phyloP scores from a whole-genome alignment of 352 stramenopile species.

The Pythium rhizo-oryzae region DNA sequence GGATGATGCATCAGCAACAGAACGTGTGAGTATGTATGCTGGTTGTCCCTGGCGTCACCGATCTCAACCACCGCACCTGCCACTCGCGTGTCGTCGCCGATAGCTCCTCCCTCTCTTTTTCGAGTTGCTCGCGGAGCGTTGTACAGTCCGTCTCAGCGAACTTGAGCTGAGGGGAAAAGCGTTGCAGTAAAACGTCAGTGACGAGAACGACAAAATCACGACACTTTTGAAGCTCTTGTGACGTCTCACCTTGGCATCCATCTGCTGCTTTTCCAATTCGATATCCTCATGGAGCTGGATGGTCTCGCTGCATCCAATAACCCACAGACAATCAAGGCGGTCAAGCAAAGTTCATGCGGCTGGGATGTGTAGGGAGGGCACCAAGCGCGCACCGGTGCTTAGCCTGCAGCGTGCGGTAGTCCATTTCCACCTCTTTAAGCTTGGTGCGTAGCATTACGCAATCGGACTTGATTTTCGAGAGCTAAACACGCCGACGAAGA shows the following conservation, averaged over 20 bases:
- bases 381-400: slow-evolving; percentile 55
- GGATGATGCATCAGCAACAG: background rate
- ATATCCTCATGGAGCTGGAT: slow-evolving; percentile 76
- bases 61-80: slow-evolving; percentile 35
- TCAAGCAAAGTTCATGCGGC: slow-evolving; percentile 2
- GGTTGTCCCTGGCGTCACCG: background rate
- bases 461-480: slow-evolving; percentile 71
- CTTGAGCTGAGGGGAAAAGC: slow-evolving; percentile 44
- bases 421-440: slow-evolving; percentile 77
- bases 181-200: background rate
- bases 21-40: background rate
- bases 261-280: slow-evolving; percentile 67
- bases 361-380: background rate
- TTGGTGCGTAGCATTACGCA: slow-evolving; percentile 65
- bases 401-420: slow-evolving; percentile 71
- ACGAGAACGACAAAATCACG: background rate
- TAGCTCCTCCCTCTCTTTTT: slow-evolving; percentile 66
- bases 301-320: slow-evolving; percentile 11
- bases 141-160: slow-evolving; percentile 71
- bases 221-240: background rate
- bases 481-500: slow-evolving; percentile 11
- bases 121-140: slow-evolving; percentile 51
- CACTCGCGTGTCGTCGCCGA: slow-evolving; percentile 39
- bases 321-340: background rate
- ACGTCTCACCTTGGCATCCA: slow-evolving; percentile 53